These are phyloP conservation scores for Bothriochloa decipiens DNA, from an alignment of 176 grass and related monocot species.

Conservation along the genomic window DNA sequence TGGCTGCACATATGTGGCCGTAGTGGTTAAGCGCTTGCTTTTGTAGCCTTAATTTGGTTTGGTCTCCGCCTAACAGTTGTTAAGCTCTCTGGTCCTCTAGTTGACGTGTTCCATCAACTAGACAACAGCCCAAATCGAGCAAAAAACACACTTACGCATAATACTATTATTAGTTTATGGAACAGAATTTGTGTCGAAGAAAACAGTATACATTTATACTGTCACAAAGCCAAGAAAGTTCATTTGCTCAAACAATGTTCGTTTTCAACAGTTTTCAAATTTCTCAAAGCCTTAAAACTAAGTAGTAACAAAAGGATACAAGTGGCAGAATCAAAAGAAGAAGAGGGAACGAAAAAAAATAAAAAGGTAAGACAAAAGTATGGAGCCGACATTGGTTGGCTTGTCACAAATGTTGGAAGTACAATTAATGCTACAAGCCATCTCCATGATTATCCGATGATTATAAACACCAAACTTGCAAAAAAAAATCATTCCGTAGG, in stretches of 20 bases:
- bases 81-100: slow-evolving; percentile 3
- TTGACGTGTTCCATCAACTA: slow-evolving; percentile 13
- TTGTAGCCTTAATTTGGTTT: slow-evolving; percentile 11
- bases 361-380: background rate
- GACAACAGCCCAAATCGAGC: background rate
- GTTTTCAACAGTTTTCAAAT: background rate
- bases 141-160: background rate
- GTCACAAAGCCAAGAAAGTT: background rate
- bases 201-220: background rate
- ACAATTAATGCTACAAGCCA: background rate
- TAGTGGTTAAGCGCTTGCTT: slow-evolving; percentile 17
- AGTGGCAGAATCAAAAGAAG: background rate
- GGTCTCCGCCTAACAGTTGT: slow-evolving; percentile 36
- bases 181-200: background rate
- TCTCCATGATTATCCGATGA: slow-evolving; percentile 7
- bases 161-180: background rate
- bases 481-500: background rate
- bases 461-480: slow-evolving; percentile 2
- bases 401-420: slow-evolving; percentile 13
- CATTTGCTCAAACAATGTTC: background rate
- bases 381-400: background rate
- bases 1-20: background rate
- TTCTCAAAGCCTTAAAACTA: background rate
- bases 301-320: background rate
- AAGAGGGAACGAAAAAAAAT: background rate